Base-by-base conservation (phyloP, 129 eudicot species). In the Pseudognaphalium luteoalbum region DNA sequence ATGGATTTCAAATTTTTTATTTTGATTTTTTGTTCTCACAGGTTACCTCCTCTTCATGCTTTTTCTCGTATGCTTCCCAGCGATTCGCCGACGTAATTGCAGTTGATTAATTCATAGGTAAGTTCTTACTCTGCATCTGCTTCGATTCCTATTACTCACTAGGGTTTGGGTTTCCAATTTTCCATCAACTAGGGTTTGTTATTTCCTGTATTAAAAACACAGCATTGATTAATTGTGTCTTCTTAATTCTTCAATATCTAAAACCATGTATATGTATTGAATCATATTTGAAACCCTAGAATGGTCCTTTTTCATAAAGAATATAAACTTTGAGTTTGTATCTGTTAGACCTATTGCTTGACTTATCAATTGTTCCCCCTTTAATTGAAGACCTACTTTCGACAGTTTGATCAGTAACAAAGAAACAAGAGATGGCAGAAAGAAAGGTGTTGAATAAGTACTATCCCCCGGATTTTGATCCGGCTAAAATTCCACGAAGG, bases 401-500 rank as follows among this genome's bases (percentile, higher is more conserved):
- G 16, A 15, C 80, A 61, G 10, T 56, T 52, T 62, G 57, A 44
- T 68, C 66, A 47, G 57, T 47, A 62, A 64, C 58, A 61, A 25
- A 56, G 56, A 79, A 81, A 79, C 56, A 30, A 70, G 32, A 51
- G 70, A 91, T 91, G 95, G 95, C 95, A 70, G 97, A 91, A 66
- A 70, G 96, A 39, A 92, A 92, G 78, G 96, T 92, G 16, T 39
- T 92, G 57, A 92, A 92, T 81, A 92, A 92, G 63, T 92, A 89
- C 80, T 89, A 89, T 42, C 97, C 96, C 17, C 97, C 93, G 83
- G 96, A 89, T 67, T 92, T 92, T 30, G 92, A 89, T 84, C 97
- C 96, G 76, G 88, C 93, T 14, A 87, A 89, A 76, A 85, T 92
- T 32, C 96, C 97, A 0, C 72, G 97, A 50, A 79, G 91, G 61